A percentile compares a stretch with the other conserved stretches of the same genome.
Conservation (phyloP, 345 rosid species). For the Gossypium longicalyx region DNA sequence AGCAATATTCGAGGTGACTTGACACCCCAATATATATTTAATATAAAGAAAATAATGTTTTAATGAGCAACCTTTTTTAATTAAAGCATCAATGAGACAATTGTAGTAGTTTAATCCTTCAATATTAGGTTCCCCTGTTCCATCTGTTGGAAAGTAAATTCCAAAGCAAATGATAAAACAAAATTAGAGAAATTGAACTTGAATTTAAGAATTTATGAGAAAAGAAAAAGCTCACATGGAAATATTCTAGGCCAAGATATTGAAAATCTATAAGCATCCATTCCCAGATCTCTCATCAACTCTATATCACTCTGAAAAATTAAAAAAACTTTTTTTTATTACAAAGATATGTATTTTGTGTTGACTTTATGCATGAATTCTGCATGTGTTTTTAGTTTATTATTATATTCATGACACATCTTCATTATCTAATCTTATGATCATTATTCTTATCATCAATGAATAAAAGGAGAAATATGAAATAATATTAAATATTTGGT, state of each 20-base stretch:
- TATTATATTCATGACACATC: conserved; percentile 24
- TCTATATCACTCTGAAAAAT: conserved; percentile 58
- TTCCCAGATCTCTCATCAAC: conserved; percentile 81
- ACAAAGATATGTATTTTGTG: too few species aligned
- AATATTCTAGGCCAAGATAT: conserved; percentile 94
- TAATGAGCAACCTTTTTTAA: conserved; percentile 45
- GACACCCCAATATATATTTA: too few species aligned
- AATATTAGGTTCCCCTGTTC: conserved; percentile 64
- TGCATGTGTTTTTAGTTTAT: background rate
- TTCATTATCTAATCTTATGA: conserved; percentile 13
- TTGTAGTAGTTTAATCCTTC: conserved; percentile 72
- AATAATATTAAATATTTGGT: background rate
- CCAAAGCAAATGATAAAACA: background rate
- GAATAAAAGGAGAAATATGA: too few species aligned
- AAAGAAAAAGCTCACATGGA: conserved; percentile 51
- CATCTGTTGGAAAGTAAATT: conserved; percentile 47
- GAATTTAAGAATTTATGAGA: background rate
- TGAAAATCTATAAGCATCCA: conserved; percentile 92
- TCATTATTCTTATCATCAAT: background rate
- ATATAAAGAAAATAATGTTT: background rate
- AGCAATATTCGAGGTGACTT: too few species aligned
- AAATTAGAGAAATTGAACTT: background rate
- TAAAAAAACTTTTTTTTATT: too few species aligned
- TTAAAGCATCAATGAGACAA: conserved; percentile 57
- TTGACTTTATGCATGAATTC: background rate